These are phyloP conservation scores for Abelmoschus esculentus DNA, from an alignment of 345 rosid genomes.

Conservation along the genomic window DNA sequence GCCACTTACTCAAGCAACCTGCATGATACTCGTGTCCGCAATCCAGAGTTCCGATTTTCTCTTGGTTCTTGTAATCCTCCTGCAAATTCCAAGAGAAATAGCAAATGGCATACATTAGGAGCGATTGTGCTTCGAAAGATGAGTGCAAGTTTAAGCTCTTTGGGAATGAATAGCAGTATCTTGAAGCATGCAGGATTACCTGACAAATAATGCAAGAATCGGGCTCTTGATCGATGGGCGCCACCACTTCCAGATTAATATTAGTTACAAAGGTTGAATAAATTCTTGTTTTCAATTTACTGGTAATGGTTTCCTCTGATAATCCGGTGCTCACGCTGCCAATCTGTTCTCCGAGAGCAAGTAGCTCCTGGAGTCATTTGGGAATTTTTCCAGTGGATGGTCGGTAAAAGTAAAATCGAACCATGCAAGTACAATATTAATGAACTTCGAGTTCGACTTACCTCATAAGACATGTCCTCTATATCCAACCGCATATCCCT, in stretches of 20 bases:
- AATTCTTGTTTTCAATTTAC: constrained; percentile 43
- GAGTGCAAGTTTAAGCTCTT: neutral
- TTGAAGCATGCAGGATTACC: constrained; percentile 33
- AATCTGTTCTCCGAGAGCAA: constrained; percentile 70
- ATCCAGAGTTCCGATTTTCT: constrained; percentile 53
- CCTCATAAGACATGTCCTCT: constrained; percentile 90
- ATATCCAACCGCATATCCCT: constrained; percentile 90
- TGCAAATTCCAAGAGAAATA: constrained; percentile 17
- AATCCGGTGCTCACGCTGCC: constrained; percentile 77
- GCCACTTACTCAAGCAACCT: constrained; percentile 82
- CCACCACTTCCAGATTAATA: constrained; percentile 53
- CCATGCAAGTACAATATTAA: neutral
- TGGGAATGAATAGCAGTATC: neutral
- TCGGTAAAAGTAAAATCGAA: neutral
- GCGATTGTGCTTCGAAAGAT: neutral
- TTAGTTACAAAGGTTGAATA: constrained; percentile 23
- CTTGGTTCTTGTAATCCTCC: constrained; percentile 56
- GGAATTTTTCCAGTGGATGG: neutral
- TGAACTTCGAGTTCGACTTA: constrained; percentile 21
- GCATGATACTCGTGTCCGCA: constrained; percentile 83
- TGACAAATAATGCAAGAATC: constrained; percentile 83
- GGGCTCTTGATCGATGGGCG: constrained; percentile 45
- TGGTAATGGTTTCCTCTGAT: constrained; percentile 49
- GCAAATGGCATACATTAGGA: neutral
- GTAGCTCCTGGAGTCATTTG: constrained; percentile 54